Base-by-base conservation (phyloP, 2,329 filamentous ascomycete species). In the Cercospora nicotianae region DNA sequence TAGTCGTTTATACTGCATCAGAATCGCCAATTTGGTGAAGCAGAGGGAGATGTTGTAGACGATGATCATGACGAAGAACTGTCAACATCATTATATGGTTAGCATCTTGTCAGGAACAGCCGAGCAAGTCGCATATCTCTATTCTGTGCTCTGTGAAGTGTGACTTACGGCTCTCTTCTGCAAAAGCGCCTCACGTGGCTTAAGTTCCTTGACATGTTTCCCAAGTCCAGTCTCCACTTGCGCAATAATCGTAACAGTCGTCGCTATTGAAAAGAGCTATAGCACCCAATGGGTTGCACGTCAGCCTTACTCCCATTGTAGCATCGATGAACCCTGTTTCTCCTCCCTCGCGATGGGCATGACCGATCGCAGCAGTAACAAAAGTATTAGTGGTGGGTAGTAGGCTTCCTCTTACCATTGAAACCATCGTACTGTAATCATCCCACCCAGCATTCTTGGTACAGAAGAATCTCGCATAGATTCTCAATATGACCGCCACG, bases 1-100 rank as follows among this genome's bases (percentile, higher is more conserved):
- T 26, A 84, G 79, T 30, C 80, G 80, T 23, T 81, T 79, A 67
- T 84, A 84, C 67, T 83, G 82, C 65, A 84, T 75, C 3, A 84
- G 72, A 57, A 84, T 83, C 0, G 81, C 82, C 8, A 80, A 75
- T 72, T 84, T 84, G 39, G 80, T 80, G 69, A 77, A 78, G 39
- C 72, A 74, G 42, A 80, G 71, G 10, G 76, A 77, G 16, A 78
- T 65, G 64, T 81, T 80, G 73, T 81, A 81, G 9, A 80, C 78
- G 20, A 68, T 65, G 39, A 70, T 70, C 60, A 64, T 67, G 23
- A 55, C 39, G 26, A 67, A 65, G 59, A 69, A 69, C 68, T 69
- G 31, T 8, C 28, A n/a, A 13, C 30, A 5, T 1, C 18, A 16
- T 3, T 0, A 58, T 8, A 28, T 30, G 18, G 13, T 64, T 42